Evolutionary conservation across 345 rosid genomes (phyloP).

Genomic region (Theobroma cacao): DNA sequence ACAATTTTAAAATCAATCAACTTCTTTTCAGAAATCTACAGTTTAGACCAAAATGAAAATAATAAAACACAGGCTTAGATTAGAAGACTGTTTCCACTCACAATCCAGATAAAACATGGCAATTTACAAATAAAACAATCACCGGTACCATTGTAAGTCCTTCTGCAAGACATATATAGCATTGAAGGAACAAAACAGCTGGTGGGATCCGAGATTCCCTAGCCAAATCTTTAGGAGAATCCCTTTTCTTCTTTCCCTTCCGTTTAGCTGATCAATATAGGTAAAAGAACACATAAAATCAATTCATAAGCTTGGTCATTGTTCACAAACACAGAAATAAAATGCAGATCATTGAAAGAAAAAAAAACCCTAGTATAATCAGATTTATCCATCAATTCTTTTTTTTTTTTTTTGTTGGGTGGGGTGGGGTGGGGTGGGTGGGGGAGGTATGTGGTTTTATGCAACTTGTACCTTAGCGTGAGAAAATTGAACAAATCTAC

Average conservation of each 20-base stretch:
- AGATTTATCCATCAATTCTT: neutral
- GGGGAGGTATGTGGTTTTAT: neutral
- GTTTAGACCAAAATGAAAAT: neutral
- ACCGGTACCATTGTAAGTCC: constrained; percentile 80
- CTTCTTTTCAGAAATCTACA: constrained; percentile 3
- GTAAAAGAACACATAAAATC: constrained; percentile 12
- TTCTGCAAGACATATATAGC: constrained; percentile 82
- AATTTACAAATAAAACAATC: neutral
- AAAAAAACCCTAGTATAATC: neutral
- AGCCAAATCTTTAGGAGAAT: constrained; percentile 54
- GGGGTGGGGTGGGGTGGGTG: too few relatives aligned
- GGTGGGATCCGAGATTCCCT: constrained; percentile 71
- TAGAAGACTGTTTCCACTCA: neutral
- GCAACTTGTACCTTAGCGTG: too few relatives aligned
- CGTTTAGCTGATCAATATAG: constrained; percentile 55
- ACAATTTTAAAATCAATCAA: neutral
- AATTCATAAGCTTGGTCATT: neutral
- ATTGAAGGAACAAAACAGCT: constrained; percentile 68
- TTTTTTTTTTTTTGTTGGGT: neutral
- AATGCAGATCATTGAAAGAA: neutral
- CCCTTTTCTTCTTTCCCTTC: constrained; percentile 79
- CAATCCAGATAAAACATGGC: neutral
- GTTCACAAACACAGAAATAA: neutral
- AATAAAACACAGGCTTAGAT: neutral
- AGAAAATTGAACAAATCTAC: neutral